These are phyloP conservation scores for Spirogloea muscicola DNA, from an alignment of 139 green algal species.

Conservation along the genomic window DNA sequence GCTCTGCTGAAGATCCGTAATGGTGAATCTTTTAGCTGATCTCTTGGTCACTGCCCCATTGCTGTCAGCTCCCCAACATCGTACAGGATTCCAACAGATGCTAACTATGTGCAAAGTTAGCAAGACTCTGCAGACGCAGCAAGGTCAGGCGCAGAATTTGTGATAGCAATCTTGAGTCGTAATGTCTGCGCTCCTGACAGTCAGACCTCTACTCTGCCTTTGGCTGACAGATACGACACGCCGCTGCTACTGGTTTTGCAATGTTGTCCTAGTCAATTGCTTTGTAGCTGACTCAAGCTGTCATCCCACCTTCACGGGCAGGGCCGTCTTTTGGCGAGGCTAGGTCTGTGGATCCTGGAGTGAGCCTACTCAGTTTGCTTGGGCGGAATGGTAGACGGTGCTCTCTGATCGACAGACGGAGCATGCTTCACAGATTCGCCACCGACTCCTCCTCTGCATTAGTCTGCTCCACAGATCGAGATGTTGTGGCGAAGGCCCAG, in stretches of 20 bases:
- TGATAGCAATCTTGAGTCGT: neutral
- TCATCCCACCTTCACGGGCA: neutral
- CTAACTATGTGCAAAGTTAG: too few species aligned
- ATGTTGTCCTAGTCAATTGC: neutral
- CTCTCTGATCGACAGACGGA: slow-evolving; percentile 35
- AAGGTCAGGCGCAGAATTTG: neutral
- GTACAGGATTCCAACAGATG: too few species aligned
- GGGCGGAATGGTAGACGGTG: slow-evolving; percentile 3
- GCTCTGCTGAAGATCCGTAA: slow-evolving; percentile 75
- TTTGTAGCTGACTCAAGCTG: neutral
- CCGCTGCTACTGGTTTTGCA: neutral
- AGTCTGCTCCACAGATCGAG: slow-evolving; percentile 1
- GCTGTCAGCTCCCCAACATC: too few species aligned
- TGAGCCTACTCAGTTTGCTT: slow-evolving; percentile 18
- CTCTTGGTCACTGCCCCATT: too few species aligned
- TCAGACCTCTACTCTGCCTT: neutral
- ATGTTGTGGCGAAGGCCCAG: slow-evolving; percentile 20
- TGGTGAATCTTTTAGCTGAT: too few species aligned
- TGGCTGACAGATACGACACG: neutral
- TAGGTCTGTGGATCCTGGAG: neutral
- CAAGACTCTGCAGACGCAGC: too few species aligned
- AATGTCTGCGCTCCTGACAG: neutral
- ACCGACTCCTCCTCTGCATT: slow-evolving; percentile 21
- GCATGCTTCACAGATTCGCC: slow-evolving; percentile 37
- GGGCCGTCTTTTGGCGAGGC: slow-evolving; percentile 40